phyloP scores from a whole-genome alignment of 176 grass and related monocot species.

The Musa schizocarpa region DNA sequence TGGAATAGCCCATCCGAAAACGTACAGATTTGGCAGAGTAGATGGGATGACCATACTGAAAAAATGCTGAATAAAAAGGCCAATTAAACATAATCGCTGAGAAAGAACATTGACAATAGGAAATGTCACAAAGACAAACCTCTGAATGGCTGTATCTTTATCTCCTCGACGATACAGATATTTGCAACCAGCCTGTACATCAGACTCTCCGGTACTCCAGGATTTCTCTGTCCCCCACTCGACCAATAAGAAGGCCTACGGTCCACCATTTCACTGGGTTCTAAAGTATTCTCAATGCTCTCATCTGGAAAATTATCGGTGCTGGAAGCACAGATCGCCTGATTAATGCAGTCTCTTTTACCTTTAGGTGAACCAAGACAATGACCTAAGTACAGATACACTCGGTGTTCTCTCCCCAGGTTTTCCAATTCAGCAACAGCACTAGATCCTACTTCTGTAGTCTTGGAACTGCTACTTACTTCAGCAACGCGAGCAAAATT shows the following conservation, averaged over 20 bases:
- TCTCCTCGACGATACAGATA: conserved; percentile 49
- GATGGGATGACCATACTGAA: conserved; percentile 43
- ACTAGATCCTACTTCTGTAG: conserved; percentile 37
- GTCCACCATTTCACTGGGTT: conserved; percentile 25
- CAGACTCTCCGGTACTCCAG: conserved; percentile 42
- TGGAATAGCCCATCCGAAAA: conserved; percentile 61
- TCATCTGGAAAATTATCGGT: conserved; percentile 85
- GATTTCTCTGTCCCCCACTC: conserved; percentile 47
- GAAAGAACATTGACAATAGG: background rate
- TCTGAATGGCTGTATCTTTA: conserved; percentile 60
- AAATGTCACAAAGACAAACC: conserved; percentile 28
- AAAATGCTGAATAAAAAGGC: conserved; percentile 34
- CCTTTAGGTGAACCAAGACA: conserved; percentile 31
- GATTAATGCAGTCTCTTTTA: conserved; percentile 35
- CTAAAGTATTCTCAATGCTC: conserved; percentile 63
- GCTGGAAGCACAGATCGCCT: conserved; percentile 63
- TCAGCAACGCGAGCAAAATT: conserved; percentile 32
- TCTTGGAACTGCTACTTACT: conserved; percentile 17
- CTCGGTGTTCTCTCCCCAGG: conserved; percentile 36
- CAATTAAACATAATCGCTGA: background rate
- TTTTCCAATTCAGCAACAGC: conserved; percentile 13
- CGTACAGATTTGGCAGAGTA: conserved; percentile 59
- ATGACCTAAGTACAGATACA: conserved; percentile 44
- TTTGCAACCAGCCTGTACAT: conserved; percentile 46
- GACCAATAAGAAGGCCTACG: conserved; percentile 81